Base-by-base conservation (phyloP, 1,139 yeast species). In the Geotrichum klebahnii region DNA sequence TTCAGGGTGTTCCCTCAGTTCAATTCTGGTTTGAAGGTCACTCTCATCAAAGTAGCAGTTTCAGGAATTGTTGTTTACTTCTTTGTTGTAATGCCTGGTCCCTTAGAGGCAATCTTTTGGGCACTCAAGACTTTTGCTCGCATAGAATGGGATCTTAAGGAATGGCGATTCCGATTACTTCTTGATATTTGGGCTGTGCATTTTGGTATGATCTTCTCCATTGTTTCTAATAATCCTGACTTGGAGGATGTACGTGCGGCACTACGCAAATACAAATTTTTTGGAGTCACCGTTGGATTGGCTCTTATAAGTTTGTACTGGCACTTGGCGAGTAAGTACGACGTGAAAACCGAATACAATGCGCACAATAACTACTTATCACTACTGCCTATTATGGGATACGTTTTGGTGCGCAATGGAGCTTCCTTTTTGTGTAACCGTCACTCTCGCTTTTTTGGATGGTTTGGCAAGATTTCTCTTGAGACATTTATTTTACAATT, bases 401-500 rank as follows among this genome's bases (percentile, higher is more conserved):
- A 54, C 43, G 53, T 59, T 16, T 45, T 59, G 20, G 43, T 59
- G 17, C 54, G 63, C 16, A 59, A 59, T 47, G 57, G 58, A n/a
- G 50, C 57, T 2, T 50, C 48, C 5, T 43, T 53, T 5, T 28
- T 57, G 20, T 52, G 55, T 9, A 52, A 53, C 48, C 44, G 52
- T 4, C 57, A 59, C 49, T 59, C 63, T 10, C 48, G 55, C 14
- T 51, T 51, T 19, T 58, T 54, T 47, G 59, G 59, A 3, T 59
- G 60, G 56, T 45, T 59, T 20, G 63, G 63, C 24, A 53, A 55
- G 16, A 56, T 59, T 45, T 59, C 63, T 14, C 52, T 59, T 26
- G 63, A 59, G 40, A 59, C 63, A 3, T 59, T 59, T 46, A 59
- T 59, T 24, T 46, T 59, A 23, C 62, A 59, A 38, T 58, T 58